phyloP scores from a whole-genome alignment of 352 stramenopile species.

The Hyaloperonospora arabidopsidis region DNA sequence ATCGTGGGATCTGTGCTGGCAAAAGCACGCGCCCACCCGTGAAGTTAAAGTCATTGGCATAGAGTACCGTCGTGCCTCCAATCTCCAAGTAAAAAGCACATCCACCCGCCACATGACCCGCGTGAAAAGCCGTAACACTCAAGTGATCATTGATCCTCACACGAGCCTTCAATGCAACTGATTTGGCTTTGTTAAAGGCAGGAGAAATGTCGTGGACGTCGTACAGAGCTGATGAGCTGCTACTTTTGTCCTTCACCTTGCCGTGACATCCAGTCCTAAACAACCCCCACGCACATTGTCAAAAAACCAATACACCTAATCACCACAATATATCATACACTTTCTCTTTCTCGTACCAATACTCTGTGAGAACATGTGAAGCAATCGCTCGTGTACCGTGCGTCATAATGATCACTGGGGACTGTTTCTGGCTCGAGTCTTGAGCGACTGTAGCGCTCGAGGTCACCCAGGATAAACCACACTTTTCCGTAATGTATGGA shows the following conservation, averaged over 20 bases:
- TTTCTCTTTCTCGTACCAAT: constrained; percentile 36
- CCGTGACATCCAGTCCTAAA: constrained; percentile 35
- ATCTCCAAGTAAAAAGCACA: constrained; percentile 76
- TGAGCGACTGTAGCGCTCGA: constrained; percentile 5
- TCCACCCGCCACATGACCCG: constrained; percentile 67
- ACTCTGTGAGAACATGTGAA: constrained; percentile 62
- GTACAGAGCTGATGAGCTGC: constrained; percentile 42
- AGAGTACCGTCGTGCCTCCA: constrained; percentile 59
- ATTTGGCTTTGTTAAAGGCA: constrained; percentile 45
- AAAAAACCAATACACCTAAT: constrained; percentile 3
- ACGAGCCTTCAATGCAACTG: constrained; percentile 43
- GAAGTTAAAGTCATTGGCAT: constrained; percentile 75
- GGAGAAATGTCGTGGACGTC: constrained; percentile 48
- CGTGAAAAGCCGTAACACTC: constrained; percentile 75
- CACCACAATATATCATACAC: too few species aligned
- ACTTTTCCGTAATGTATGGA: constrained; percentile 64
- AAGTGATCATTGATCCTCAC: constrained; percentile 56
- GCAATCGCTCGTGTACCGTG: constrained; percentile 67
- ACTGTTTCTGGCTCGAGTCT: constrained; percentile 23
- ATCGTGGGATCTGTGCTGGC: constrained; percentile 55
- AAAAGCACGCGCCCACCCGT: constrained; percentile 60
- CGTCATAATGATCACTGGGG: constrained; percentile 60
- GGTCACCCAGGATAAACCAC: constrained; percentile 18
- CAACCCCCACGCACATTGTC: too few species aligned
- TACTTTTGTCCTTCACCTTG: constrained; percentile 41